These are phyloP conservation scores for Naganishia albida DNA, from an alignment of 1,284 basidiomycete species.

Conservation along the genomic window DNA sequence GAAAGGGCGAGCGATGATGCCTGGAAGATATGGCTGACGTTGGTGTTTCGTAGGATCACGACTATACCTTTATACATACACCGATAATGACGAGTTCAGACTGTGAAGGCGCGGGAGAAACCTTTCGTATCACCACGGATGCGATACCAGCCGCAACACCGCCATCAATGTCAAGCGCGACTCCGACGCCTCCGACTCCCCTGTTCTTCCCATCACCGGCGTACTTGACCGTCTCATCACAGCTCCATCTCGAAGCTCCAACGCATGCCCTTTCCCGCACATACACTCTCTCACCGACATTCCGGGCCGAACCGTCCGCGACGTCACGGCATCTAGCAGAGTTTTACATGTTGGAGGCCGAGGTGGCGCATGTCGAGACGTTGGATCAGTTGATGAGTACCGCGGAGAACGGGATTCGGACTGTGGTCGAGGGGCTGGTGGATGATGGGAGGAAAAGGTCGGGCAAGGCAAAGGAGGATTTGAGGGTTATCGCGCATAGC, in stretches of 20 bases:
- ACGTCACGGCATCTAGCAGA: slow-evolving; percentile 93
- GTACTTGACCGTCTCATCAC: slow-evolving; percentile 92
- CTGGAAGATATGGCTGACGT: neutral
- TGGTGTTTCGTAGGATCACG: slow-evolving; percentile 61
- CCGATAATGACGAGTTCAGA: slow-evolving; percentile 89
- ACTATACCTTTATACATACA: slow-evolving; percentile 76
- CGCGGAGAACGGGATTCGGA: slow-evolving; percentile 63
- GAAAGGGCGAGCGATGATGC: neutral
- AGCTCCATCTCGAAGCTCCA: slow-evolving; percentile 91
- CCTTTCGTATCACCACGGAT: slow-evolving; percentile 65
- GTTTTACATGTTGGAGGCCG: slow-evolving; percentile 99
- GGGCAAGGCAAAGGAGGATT: slow-evolving; percentile 39
- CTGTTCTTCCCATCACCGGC: slow-evolving; percentile 58
- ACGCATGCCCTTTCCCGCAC: slow-evolving; percentile 75
- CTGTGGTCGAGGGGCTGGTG: slow-evolving; percentile 38
- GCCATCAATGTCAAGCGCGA: slow-evolving; percentile 15
- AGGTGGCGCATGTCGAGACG: slow-evolving; percentile 66
- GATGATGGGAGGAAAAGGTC: slow-evolving; percentile 32
- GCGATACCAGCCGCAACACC: slow-evolving; percentile 25
- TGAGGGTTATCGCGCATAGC: slow-evolving; percentile 34
- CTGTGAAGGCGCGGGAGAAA: slow-evolving; percentile 96
- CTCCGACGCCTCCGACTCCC: slow-evolving; percentile 42
- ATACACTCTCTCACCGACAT: slow-evolving; percentile 88
- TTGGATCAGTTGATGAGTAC: slow-evolving; percentile 66
- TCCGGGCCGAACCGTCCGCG: slow-evolving; percentile 85